Evolutionary conservation across 345 rosid genomes (phyloP), one percentile per base, ranked within the genome.

Genomic region (Sisymbrium irio): DNA sequence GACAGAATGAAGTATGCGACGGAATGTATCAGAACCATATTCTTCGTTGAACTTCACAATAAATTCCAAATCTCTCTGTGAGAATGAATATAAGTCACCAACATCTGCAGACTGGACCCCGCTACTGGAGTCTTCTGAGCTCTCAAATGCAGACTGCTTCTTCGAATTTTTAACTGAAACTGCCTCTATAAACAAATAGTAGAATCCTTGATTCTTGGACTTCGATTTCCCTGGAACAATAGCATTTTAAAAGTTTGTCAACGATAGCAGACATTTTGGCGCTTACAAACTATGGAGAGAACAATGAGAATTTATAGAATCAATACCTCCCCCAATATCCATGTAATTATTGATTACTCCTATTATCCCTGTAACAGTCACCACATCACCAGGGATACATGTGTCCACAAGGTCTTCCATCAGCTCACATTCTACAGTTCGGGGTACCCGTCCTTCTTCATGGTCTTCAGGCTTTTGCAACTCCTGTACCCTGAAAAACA

Each of bases 351-450:
- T 91, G 40, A 89, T 88, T 47, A 87, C 96, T 80, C 85, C 88
- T 77, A 95, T 86, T 77, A 92, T 88, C 71, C 97, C 99, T 77
- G 92, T 87, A 71, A 95, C 96, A 61, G 97, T 95, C 72, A 92
- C 96, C 67, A 94, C 99, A 82, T 94, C 99, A 69, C 99, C 99
- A 72, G 99, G 98, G 75, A 91, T 92, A 79, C 97, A 95, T 2
- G 81, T 75, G 76, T 87, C 97, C 70, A 89, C 96, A 66, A 92
- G 93, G 82, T 95, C 97, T 82, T 89, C 96, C 47, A 82, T 87
- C 76, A 95, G 82, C 74, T 95, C 99, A 74, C 99, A 95, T 70
- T 95, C 99, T 25, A 91, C 99, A 28, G 97, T 91, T 73, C 99
- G 89, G 72, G 99, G 99, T 65, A 95, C 93, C 64, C 99, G 84